Base-by-base conservation (phyloP, 2,329 filamentous ascomycete genomes). In the Talaromyces sp. region DNA sequence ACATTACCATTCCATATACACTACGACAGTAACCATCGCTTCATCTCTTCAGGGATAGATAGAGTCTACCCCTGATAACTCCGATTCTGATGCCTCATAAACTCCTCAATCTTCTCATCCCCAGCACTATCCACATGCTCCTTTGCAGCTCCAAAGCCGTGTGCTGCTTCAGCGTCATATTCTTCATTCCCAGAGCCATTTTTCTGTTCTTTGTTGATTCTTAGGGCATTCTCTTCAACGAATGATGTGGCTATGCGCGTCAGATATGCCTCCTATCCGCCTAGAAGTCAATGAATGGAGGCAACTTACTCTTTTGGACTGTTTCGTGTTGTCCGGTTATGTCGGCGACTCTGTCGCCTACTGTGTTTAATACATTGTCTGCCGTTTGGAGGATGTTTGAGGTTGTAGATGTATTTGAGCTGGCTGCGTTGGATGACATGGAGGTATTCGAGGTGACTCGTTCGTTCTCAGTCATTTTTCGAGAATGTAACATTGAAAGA, bases 11-110 rank as follows among this genome's bases (percentile, higher is more conserved):
- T 6, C 10, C 25, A 58, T 13, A 22, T 58, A 36, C 53, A 38
- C 3, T 58, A 36, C 17, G 2, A 34, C 13, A 10, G 13, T 11
- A 2, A 17, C 38, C 34, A 17, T 25, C 31, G n/a, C n/a, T 38
- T 59, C 62, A 29, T 51, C 10, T 47, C 11, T n/a, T 25, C 2
- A 5, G 10, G 15, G 2, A 13, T 56, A 3, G 31, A 31, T 8
- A 17, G 8, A 43, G 11, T 29, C 19, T 40, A 40, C 17, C 49
- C 56, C 45, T 63, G 60, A 36, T 54, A 59, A 27, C 65, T 66
- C 38, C 65, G 65, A 31, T 59, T 40, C 61, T 64, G 43, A 40
- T 66, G 45, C 45, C 65, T 66, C 43, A 66, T 29, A 47, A 66
- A 66, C 36, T 63, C 65, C 22, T 66, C 65, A 13, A 66, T 51